phyloP scores from a whole-genome alignment of 192 early-diverging fungal genomes.

The Radiomyces spectabilis region DNA sequence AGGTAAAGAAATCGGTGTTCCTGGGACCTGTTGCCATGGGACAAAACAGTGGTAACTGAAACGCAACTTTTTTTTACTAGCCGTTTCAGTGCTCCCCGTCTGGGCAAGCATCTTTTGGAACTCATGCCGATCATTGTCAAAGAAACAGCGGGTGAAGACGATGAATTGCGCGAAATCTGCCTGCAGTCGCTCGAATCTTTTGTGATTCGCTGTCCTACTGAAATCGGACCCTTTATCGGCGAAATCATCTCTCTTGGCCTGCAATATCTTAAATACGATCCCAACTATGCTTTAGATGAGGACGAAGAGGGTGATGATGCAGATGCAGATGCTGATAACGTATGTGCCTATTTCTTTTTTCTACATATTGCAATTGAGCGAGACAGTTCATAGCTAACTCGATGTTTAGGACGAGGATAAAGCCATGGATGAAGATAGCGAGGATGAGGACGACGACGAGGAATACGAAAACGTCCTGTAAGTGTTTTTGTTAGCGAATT shows the following conservation, averaged over 20 bases:
- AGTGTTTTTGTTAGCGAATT: conserved; percentile 1
- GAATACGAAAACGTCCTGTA: conserved; percentile 50
- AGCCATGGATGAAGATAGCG: conserved; percentile 50
- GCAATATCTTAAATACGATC: conserved; percentile 73
- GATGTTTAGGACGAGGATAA: conserved; percentile 43
- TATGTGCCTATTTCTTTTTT: conserved; percentile 4
- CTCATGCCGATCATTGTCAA: conserved; percentile 56
- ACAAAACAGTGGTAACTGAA: neutral
- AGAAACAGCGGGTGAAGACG: conserved; percentile 58
- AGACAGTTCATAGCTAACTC: neutral
- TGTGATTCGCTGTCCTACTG: conserved; percentile 68
- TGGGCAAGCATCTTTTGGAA: conserved; percentile 56
- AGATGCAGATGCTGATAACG: conserved; percentile 48
- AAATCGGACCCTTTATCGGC: conserved; percentile 56
- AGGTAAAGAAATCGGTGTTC: too few species aligned
- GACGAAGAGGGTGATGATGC: too few species aligned
- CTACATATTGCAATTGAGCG: neutral
- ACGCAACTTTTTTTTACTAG: conserved; percentile 28
- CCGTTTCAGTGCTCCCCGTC: conserved; percentile 60
- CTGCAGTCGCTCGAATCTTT: conserved; percentile 76
- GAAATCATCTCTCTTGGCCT: conserved; percentile 53
- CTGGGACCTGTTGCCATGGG: neutral
- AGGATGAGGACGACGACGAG: conserved; percentile 56
- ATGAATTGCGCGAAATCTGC: conserved; percentile 78
- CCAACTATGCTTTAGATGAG: conserved; percentile 76